Conservation (phyloP, 2,329 filamentous ascomycete genomes). For the Periconia sp. region DNA sequence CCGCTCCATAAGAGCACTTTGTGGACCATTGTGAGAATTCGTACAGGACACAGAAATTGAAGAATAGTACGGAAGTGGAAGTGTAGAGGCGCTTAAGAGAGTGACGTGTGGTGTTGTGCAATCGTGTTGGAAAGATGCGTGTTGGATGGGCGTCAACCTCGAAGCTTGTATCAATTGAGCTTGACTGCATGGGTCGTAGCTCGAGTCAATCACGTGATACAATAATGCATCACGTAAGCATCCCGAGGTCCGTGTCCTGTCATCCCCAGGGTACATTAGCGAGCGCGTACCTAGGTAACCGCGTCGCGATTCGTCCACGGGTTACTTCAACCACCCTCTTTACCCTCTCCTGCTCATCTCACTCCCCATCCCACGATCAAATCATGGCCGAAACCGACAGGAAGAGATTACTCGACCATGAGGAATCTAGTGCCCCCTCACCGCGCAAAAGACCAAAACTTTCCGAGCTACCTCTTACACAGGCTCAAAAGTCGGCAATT, state of each 20-base stretch:
- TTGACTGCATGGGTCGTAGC: too few relatives aligned
- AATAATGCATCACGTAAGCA: too few relatives aligned
- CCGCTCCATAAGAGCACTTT: slow-evolving; percentile 80
- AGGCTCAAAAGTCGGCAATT: slow-evolving; percentile 71
- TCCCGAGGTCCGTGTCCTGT: too few relatives aligned
- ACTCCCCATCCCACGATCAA: neutral
- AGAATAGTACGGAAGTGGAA: slow-evolving; percentile 3
- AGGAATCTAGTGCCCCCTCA: slow-evolving; percentile 26
- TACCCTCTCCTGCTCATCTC: neutral
- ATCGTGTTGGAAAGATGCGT: slow-evolving; percentile 11
- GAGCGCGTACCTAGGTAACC: too few relatives aligned
- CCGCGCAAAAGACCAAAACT: slow-evolving; percentile 66
- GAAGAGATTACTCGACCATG: slow-evolving; percentile 35
- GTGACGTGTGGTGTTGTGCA: slow-evolving; percentile 17
- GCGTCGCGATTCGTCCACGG: too few relatives aligned
- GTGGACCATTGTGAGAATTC: slow-evolving; percentile 48
- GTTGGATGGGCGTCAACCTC: too few relatives aligned
- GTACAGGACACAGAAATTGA: slow-evolving; percentile 8
- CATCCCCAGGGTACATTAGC: too few relatives aligned
- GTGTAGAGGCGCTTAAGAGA: slow-evolving; percentile 14
- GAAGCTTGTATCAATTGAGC: too few relatives aligned
- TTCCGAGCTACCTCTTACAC: slow-evolving; percentile 72
- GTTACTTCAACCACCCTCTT: neutral
- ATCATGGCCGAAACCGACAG: slow-evolving; percentile 35
- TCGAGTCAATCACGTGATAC: too few relatives aligned